phyloP scores from a whole-genome alignment of 176 grass and related monocot genomes.

The Oryza meridionalis region DNA sequence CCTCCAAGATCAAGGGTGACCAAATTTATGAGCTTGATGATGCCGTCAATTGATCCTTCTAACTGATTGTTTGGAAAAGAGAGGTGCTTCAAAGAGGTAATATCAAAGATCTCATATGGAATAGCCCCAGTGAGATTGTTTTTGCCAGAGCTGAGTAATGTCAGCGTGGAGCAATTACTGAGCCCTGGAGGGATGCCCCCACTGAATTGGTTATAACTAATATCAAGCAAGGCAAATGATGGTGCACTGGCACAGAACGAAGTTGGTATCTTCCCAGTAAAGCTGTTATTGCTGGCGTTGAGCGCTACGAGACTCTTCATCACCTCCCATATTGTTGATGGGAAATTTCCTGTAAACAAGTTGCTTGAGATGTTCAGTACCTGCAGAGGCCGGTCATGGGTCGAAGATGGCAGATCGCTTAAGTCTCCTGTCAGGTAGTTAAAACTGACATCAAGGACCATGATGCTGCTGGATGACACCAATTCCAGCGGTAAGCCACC shows the following conservation, averaged over 20 bases:
- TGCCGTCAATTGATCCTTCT: too few relatives aligned
- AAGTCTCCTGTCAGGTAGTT: slow-evolving; percentile 40
- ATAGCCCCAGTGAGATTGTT: slow-evolving; percentile 43
- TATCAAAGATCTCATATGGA: slow-evolving; percentile 35
- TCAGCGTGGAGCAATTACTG: slow-evolving; percentile 32
- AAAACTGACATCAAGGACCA: slow-evolving; percentile 53
- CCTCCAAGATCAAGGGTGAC: too few relatives aligned
- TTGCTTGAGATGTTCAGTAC: slow-evolving; percentile 66
- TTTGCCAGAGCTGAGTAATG: slow-evolving; percentile 25
- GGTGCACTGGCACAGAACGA: background rate
- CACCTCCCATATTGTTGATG: slow-evolving; percentile 31
- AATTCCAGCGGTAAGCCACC: slow-evolving; percentile 36
- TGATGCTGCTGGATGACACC: slow-evolving; percentile 35
- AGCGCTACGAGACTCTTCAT: slow-evolving; percentile 34
- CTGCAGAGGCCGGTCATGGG: slow-evolving; percentile 18
- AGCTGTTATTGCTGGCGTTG: slow-evolving; percentile 57
- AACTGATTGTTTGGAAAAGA: slow-evolving; percentile 1
- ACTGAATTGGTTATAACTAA: slow-evolving; percentile 47
- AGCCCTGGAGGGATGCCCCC: slow-evolving; percentile 42
- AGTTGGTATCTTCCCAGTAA: slow-evolving; percentile 44
- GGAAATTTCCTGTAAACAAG: slow-evolving; percentile 37
- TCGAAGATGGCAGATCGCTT: slow-evolving; percentile 28
- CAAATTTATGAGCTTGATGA: too few relatives aligned
- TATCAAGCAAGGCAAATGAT: slow-evolving; percentile 36
- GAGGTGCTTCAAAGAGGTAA: slow-evolving; percentile 29